Base-by-base conservation (phyloP, 495 filamentous ascomycete species). In the Neohortaea acidophila region DNA sequence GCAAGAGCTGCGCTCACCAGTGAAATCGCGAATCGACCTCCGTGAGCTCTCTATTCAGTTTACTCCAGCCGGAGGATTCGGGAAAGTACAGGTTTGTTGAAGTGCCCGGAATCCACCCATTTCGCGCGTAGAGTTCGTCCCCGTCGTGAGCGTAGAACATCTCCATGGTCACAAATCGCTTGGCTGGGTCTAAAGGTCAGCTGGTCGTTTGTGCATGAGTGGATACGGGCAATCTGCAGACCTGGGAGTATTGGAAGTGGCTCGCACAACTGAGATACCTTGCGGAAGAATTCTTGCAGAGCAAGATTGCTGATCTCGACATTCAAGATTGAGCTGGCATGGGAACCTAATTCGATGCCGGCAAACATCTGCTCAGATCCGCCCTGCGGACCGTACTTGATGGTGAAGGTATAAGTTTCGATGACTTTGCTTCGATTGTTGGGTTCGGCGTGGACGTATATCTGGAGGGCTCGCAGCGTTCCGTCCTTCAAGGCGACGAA, bases 321-420 rank as follows among this genome's bases (percentile, higher is more conserved):
- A 2, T 59, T 58, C n/a, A 62, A 51, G 15, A 48, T 47, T 15
- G 56, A 41, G 14, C 54, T 59, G 5, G 52, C 47, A 32, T 55
- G 59, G 10, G 58, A 51, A 11, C 56, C 40, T 11, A 63, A 44
- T 18, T 61, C 55, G 21, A 69, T 36, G 0, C 58, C 61, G 21
- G 56, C 44, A 15, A 65, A 38, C 19, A 34, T 48, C n/a, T 45
- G 36, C 4, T 48, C 28, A 22, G 51, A 37, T 2, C 48, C 39
- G 4, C 41, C 5, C 2, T 37, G 39, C n/a, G 44, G 31, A 12
- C 38, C 41, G 42, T 69, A 72, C 14, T 56, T 61, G 46, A 72
- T 65, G 5, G 59, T 63, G 47, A 70, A 70, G 0, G 62, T 67
- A 42, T 72, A 72, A 2, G 54, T 51, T 41, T 72, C 68, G 17